A percentile compares a stretch with the other conserved stretches of the same genome.
Evolutionary conservation across 2,329 filamentous ascomycete species (phyloP).

Genomic region (Xylariaceae sp.): DNA sequence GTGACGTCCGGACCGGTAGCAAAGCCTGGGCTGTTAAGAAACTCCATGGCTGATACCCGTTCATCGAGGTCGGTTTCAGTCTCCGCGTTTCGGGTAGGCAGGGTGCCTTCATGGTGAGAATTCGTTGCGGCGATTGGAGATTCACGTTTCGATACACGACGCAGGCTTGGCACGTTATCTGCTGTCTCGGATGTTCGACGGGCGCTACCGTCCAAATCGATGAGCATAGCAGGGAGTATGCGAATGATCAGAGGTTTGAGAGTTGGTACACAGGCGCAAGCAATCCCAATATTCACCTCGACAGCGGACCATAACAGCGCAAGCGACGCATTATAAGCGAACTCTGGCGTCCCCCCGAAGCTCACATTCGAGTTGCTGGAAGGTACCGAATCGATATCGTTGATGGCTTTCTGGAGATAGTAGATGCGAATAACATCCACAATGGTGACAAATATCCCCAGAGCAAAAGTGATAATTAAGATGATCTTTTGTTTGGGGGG

Average conservation of each 20-base stretch:
- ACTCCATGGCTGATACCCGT: constrained; percentile 38
- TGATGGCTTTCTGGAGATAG: constrained; percentile 72
- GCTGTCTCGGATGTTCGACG: constrained; percentile 28
- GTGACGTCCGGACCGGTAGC: constrained; percentile 37
- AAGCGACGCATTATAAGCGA: constrained; percentile 70
- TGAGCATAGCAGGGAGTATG: constrained; percentile 51
- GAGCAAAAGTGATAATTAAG: constrained; percentile 75
- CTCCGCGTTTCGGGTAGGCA: constrained; percentile 15
- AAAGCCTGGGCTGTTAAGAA: constrained; percentile 41
- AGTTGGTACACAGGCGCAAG: constrained; percentile 87
- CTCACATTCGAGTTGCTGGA: constrained; percentile 37
- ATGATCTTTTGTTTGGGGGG: constrained; percentile 84
- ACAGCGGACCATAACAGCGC: constrained; percentile 93
- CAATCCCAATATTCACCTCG: constrained; percentile 85
- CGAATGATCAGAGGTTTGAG: constrained; percentile 77
- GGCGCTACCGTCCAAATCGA: constrained; percentile 44
- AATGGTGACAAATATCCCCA: constrained; percentile 81
- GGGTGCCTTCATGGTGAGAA: constrained; percentile 8
- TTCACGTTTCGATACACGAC: constrained; percentile 22
- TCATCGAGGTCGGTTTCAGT: constrained; percentile 24
- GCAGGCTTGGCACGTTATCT: constrained; percentile 25
- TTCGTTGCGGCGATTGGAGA: constrained; percentile 8
- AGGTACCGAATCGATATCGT: constrained; percentile 34
- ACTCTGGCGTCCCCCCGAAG: constrained; percentile 50
- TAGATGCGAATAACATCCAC: constrained; percentile 88